These are phyloP conservation scores for Orbilia ellipsospora DNA, from an alignment of 2,329 filamentous ascomycete species.

Conservation along the genomic window DNA sequence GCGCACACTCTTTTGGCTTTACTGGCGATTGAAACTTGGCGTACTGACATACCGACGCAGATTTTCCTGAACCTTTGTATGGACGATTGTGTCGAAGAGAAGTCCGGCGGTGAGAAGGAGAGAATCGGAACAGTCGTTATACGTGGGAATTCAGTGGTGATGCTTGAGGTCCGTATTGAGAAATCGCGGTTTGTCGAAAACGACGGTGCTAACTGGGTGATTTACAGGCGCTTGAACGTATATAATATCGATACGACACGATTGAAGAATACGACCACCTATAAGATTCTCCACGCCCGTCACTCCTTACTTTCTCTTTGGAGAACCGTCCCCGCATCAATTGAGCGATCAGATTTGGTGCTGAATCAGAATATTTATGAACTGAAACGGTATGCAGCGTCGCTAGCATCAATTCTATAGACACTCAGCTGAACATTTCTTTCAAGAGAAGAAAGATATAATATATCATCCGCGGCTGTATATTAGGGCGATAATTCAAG, in stretches of 20 bases:
- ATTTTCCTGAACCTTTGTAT: constrained; percentile 98
- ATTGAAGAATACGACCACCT: neutral
- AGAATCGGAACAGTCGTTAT: constrained; percentile 95
- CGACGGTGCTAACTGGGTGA: neutral
- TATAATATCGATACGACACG: constrained; percentile 25
- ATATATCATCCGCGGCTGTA: constrained; percentile 44
- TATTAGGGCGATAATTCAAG: constrained; percentile 39
- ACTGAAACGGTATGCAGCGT: constrained; percentile 54
- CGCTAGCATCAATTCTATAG: constrained; percentile 43
- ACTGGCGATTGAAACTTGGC: constrained; percentile 5
- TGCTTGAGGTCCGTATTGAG: constrained; percentile 77
- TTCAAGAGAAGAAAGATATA: constrained; percentile 7
- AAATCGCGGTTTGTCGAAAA: neutral
- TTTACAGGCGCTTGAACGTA: constrained; percentile 51
- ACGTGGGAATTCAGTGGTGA: constrained; percentile 96
- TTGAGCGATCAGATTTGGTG: constrained; percentile 4
- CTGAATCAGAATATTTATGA: constrained; percentile 9
- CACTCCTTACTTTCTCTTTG: neutral
- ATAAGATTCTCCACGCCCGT: neutral
- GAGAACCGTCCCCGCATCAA: constrained; percentile 3
- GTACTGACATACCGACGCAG: constrained; percentile 64
- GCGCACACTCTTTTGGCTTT: neutral
- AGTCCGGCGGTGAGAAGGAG: constrained; percentile 88
- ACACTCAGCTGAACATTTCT: constrained; percentile 44
- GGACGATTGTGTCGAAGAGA: constrained; percentile 96